Conservation (phyloP, 805 yeast species). For the Saturnispora saitoi region DNA sequence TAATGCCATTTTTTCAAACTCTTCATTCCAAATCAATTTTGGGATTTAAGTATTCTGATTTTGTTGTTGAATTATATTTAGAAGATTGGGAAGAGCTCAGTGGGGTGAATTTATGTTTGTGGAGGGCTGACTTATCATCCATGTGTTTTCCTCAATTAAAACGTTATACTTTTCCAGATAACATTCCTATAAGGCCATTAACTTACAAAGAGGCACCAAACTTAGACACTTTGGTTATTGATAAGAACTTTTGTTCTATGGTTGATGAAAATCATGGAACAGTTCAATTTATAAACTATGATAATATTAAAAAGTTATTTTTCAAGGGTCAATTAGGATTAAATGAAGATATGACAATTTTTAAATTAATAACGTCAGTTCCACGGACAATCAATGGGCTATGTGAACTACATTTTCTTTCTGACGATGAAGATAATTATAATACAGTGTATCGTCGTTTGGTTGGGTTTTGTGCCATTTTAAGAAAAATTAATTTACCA, state of each 20-base stretch:
- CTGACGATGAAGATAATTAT: constrained; percentile 17
- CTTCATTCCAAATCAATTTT: constrained; percentile 14
- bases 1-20: constrained; percentile 15
- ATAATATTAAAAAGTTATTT: constrained; percentile 15
- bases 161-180: constrained; percentile 20
- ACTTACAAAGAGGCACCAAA: constrained; percentile 22
- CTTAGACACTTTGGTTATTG: constrained; percentile 20
- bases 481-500: constrained; percentile 24
- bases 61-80: constrained; percentile 21
- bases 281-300: constrained; percentile 20
- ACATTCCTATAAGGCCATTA: constrained; percentile 18
- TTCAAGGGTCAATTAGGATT: constrained; percentile 24
- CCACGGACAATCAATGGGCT: constrained; percentile 22
- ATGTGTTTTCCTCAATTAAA: constrained; percentile 16
- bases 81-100: constrained; percentile 14
- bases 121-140: constrained; percentile 16
- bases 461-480: constrained; percentile 29
- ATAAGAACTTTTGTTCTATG: constrained; percentile 23
- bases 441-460: constrained; percentile 26
- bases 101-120: constrained; percentile 8
- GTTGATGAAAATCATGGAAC: constrained; percentile 20
- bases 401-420: constrained; percentile 22
- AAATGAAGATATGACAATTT: constrained; percentile 30
- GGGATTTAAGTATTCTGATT: constrained; percentile 19
- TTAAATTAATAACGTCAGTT: constrained; percentile 21